Base-by-base conservation (phyloP, 2,329 filamentous ascomycete species). In the Fusarium albosuccineum region DNA sequence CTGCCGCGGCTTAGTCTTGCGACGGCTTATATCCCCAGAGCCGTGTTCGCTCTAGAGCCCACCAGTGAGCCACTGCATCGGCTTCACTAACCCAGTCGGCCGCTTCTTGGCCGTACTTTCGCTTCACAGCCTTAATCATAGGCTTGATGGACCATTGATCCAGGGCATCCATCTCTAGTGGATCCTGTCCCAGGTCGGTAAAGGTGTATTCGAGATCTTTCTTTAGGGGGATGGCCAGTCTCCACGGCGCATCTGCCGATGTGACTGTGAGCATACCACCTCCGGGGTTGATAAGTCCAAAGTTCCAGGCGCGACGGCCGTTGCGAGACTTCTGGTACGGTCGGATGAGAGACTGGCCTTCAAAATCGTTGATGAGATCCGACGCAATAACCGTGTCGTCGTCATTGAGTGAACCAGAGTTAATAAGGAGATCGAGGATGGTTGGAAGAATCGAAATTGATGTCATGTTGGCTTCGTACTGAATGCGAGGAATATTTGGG, bases 241-340 rank as follows among this genome's bases (percentile, higher is more conserved):
- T 70, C 68, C 74, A 73, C 1, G 74, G 37, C 73, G 76, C n/a
- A 72, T 79, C 57, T 14, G 74, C 64, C 13, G 73, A 68, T n/a
- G 75, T 76, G 5, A 78, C 68, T 14, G 71, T 70, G 29, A 78
- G 60, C 71, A 76, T 75, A 53, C 73, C 73, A 27, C 76, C 70
- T 10, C 76, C 76, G 2, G 75, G 73, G 56, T 78, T 78, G 49
- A 78, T 70, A 37, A 77, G 70, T 22, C 73, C 75, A 58, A 77
- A 77, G 46, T 78, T 77, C 76, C 76, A 78, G 16, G 68, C 66
- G 16, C 68, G 68, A 5, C 68, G 63, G 17, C 72, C 75, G 14
- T 71, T 61, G 27, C 69, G 59, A 2, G 62, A 63, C 39, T 62
- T 70, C 30, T 64, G 53, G 9, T 73, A 64, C 3, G 70, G 67